These are phyloP conservation scores for Heterobasidion occidentale DNA, from an alignment of 1,284 basidiomycete genomes.

Conservation along the genomic window DNA sequence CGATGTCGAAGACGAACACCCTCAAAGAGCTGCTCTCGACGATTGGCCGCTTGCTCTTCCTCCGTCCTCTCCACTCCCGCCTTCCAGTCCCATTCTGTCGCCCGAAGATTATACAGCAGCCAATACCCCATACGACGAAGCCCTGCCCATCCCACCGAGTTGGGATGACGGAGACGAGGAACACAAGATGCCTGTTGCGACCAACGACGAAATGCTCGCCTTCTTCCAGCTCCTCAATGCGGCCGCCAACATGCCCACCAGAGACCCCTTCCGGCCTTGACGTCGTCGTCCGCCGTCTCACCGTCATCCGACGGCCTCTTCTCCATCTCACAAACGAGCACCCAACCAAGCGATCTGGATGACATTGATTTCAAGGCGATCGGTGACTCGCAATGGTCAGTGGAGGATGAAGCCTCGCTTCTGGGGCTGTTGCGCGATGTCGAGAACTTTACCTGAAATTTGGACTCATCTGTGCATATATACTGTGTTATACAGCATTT, in stretches of 20 bases:
- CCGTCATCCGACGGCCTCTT: not conserved
- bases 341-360: not conserved
- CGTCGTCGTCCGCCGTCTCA: not conserved
- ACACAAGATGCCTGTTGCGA: not conserved
- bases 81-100: slow-evolving; percentile 47
- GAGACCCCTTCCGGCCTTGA: not conserved
- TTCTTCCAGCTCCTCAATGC: not conserved
- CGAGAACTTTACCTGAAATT: not conserved
- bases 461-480: too few relatives aligned
- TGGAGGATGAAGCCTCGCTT: slow-evolving; percentile 4
- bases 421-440: not conserved
- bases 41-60: slow-evolving; percentile 46
- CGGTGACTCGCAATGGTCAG: slow-evolving; percentile 5
- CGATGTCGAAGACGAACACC: slow-evolving; percentile 24
- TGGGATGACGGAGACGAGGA: not conserved
- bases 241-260: not conserved
- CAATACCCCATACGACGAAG: too few relatives aligned
- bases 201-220: not conserved
- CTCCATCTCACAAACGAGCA: not conserved
- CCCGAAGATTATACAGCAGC: slow-evolving; percentile 16
- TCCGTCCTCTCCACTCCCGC: slow-evolving; percentile 57
- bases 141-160: too few relatives aligned
- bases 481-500: too few relatives aligned
- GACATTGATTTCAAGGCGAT: not conserved
- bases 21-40: slow-evolving; percentile 15